Conservation (phyloP, 495 filamentous ascomycete species). For the Aspergillus avenaceus region DNA sequence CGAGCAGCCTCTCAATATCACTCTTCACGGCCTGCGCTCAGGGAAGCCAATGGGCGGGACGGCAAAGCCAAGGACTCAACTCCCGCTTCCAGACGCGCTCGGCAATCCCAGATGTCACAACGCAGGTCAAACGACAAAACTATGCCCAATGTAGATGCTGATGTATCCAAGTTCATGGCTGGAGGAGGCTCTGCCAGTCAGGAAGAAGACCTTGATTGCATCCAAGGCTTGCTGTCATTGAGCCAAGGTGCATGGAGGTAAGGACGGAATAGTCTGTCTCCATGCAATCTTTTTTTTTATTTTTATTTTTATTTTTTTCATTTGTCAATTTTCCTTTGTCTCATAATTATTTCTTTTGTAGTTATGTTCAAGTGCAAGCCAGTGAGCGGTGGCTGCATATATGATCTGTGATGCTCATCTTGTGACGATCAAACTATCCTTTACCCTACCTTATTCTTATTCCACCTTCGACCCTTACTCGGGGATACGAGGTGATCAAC, state of each 20-base stretch:
- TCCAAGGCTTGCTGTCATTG: slow-evolving; percentile 72
- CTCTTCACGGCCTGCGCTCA: slow-evolving; percentile 40
- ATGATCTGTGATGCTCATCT: slow-evolving; percentile 24
- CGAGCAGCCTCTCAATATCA: slow-evolving; percentile 28
- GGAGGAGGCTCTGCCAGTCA: slow-evolving; percentile 55
- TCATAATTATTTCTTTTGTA: slow-evolving; percentile 21
- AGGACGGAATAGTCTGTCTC: slow-evolving; percentile 6
- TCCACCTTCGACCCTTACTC: slow-evolving; percentile 2
- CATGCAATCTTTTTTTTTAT: slow-evolving; percentile 2
- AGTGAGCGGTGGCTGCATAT: slow-evolving; percentile 33
- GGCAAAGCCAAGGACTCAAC: slow-evolving; percentile 20
- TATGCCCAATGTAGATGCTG: slow-evolving; percentile 41
- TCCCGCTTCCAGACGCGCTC: slow-evolving; percentile 30
- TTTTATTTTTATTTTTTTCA: slow-evolving; percentile 18
- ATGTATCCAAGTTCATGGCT: slow-evolving; percentile 67
- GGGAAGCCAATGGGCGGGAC: slow-evolving; percentile 36
- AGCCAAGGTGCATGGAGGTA: slow-evolving; percentile 62
- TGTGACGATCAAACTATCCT: slow-evolving; percentile 17
- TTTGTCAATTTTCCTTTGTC: slow-evolving; percentile 21
- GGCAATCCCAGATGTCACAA: slow-evolving; percentile 24
- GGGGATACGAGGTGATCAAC: neutral
- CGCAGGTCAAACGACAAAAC: slow-evolving; percentile 24
- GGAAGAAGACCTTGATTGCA: slow-evolving; percentile 70
- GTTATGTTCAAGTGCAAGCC: slow-evolving; percentile 27
- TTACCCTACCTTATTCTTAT: neutral